Evolutionary conservation across 345 rosid genomes (phyloP), one percentile per base, ranked within the genome.

Genomic region (Euphorbia lathyris): DNA sequence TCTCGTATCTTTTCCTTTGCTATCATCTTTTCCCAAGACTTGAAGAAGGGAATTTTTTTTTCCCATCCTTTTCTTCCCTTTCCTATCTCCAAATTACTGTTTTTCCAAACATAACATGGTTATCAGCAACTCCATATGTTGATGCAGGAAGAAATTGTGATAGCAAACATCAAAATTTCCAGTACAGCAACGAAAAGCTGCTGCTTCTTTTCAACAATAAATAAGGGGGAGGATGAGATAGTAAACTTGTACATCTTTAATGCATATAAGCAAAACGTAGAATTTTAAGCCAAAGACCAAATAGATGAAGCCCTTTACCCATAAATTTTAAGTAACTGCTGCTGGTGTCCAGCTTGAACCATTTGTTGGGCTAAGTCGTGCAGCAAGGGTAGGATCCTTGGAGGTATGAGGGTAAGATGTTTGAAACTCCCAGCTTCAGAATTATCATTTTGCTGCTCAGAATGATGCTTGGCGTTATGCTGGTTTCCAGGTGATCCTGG

Each of bases 281-380:
- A 11, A 26, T 9, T 8, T 8, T 22, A 56, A 22, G 52, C 63
- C 20, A 7, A 67, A 45, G 48, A 59, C 65, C 55, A 9, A 30
- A 64, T 66, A 70, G 68, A 48, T 17, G 22, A 64, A 63, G 74
- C 63, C 50, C 30, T 68, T 79, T 79, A 92, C 99, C 86, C 81
- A 77, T 92, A 95, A 77, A 80, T 87, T 82, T 74, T 86, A 52
- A 83, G 85, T 74, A 95, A 70, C 70, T 86, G 89, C 67, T 88
- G 96, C 50, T 88, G 91, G 75, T 88, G 87, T 48, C 98, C 97
- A 68, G 97, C 97, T 77, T 83, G 93, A 80, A 92, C 85, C 99
- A 95, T 92, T 83, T 92, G 97, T 69, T 75, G 82, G 43, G 97
- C 91, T 70, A 95, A 80, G 83, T 95, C 92, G 82, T 95, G 97